Percentiles rank a stretch among this genome's conserved stretches.
Conservation (phyloP, 1,284 basidiomycete genomes). For the Ganoderma multipileum region DNA sequence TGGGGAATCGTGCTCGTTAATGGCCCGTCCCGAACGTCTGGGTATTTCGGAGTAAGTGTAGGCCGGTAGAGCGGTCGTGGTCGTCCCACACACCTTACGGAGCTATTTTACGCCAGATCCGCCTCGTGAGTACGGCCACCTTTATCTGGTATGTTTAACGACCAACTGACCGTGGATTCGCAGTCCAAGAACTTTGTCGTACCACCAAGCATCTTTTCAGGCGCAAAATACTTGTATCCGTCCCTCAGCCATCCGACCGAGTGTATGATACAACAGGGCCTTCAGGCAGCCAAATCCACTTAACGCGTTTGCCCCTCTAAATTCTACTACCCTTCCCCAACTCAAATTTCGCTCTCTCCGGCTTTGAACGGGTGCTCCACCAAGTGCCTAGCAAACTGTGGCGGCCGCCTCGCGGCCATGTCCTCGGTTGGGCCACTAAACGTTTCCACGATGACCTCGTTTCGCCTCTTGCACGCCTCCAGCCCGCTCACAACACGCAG, state of each 20-base stretch:
- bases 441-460: conserved; percentile 37
- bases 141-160: too few species aligned
- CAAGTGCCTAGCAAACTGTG: too few species aligned
- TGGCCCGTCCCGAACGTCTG: background rate
- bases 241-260: too few species aligned
- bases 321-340: background rate
- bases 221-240: too few species aligned
- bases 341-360: conserved; percentile 10
- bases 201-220: too few species aligned
- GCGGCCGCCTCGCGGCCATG: too few species aligned
- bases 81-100: background rate
- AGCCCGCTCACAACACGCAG: conserved; percentile 43
- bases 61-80: background rate
- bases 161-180: background rate
- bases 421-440: background rate
- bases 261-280: too few species aligned
- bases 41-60: background rate
- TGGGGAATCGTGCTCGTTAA: too few species aligned
- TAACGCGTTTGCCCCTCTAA: background rate
- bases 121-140: too few species aligned
- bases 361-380: conserved; percentile 2
- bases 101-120: background rate
- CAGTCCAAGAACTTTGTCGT: too few species aligned
- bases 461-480: conserved; percentile 43
- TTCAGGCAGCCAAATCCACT: background rate